A percentile compares a stretch with the other conserved stretches of the same genome.
Conservation (phyloP, 2,329 filamentous ascomycete genomes). For the Trichoderma simmonsii region DNA sequence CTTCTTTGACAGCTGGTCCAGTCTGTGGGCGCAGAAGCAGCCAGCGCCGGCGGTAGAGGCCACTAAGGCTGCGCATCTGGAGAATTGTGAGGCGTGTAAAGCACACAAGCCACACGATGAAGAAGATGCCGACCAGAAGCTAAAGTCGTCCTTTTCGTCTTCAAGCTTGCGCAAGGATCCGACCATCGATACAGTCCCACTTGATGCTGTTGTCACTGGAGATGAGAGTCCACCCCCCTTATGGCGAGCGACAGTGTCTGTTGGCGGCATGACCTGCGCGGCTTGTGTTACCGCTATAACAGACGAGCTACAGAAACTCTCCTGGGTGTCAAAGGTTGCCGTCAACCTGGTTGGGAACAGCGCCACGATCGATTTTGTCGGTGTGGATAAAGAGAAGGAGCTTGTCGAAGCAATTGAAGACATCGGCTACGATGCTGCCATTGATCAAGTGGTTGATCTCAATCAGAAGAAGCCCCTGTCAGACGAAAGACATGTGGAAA, state of each 20-base stretch:
- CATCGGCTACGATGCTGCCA: conserved; percentile 62
- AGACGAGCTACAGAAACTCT: conserved; percentile 51
- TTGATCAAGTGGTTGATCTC: conserved; percentile 49
- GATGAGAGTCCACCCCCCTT: conserved; percentile 15
- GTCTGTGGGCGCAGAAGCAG: conserved; percentile 29
- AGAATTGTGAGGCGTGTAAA: conserved; percentile 39
- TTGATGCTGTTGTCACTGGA: conserved; percentile 20
- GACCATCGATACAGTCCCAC: neutral
- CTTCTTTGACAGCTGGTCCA: conserved; percentile 32
- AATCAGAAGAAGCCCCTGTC: conserved; percentile 39
- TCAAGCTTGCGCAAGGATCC: neutral
- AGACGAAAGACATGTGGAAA: conserved; percentile 56
- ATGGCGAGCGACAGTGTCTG: conserved; percentile 54
- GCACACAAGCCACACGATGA: conserved; percentile 20
- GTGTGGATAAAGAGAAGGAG: conserved; percentile 30
- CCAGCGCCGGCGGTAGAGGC: conserved; percentile 26
- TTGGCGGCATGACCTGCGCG: conserved; percentile 72
- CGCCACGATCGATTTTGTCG: conserved; percentile 56
- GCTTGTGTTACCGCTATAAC: conserved; percentile 65
- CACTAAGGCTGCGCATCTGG: conserved; percentile 33
- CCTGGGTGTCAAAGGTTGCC: conserved; percentile 55
- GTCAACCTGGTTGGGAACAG: conserved; percentile 68
- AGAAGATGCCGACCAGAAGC: neutral
- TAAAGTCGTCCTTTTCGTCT: conserved; percentile 7
- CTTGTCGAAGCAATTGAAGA: conserved; percentile 53